Percentiles rank a stretch among this genome's conserved stretches.
phyloP scores from a whole-genome alignment of 2,329 filamentous ascomycete genomes.

The Fusarium anguioides region DNA sequence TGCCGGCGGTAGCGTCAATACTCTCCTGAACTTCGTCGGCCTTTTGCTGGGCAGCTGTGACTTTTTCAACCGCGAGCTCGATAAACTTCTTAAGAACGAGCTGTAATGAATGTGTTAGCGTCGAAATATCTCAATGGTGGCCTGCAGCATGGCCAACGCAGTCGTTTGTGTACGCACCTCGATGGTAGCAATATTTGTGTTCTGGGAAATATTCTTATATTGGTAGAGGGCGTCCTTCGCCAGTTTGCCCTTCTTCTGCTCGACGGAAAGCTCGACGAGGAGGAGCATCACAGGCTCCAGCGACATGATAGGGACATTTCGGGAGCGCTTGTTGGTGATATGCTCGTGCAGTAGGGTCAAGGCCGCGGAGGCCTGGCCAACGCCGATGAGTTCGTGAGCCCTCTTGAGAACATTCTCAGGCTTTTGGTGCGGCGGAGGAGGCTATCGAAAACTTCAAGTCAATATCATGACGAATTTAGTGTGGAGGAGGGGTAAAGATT shows the following conservation, averaged over 20 bases:
- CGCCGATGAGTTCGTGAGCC: conserved; percentile 98
- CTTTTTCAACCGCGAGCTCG: conserved; percentile 94
- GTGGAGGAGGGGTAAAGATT: conserved; percentile 46
- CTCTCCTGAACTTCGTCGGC: conserved; percentile 93
- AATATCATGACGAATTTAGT: conserved; percentile 43
- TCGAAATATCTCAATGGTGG: conserved; percentile 14
- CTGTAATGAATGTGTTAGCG: conserved; percentile 54
- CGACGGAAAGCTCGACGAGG: conserved; percentile 95
- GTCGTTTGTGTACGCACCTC: conserved; percentile 69
- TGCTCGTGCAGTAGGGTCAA: conserved; percentile 97
- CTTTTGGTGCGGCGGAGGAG: conserved; percentile 96
- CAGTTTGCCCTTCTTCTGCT: conserved; percentile 96
- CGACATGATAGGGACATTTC: conserved; percentile 95
- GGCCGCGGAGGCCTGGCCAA: conserved; percentile 91
- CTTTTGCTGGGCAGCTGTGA: conserved; percentile 94
- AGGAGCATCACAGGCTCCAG: conserved; percentile 99
- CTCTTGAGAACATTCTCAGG: conserved; percentile 99
- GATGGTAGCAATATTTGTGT: conserved; percentile 97
- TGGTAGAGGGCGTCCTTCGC: conserved; percentile 99
- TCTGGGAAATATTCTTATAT: conserved; percentile 99
- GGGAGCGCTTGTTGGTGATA: conserved; percentile 97
- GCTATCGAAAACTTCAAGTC: conserved; percentile 62
- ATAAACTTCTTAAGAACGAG: conserved; percentile 98
- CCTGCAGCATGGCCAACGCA: not conserved
- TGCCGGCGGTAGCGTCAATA: conserved; percentile 74